These are phyloP conservation scores for Alternaria brassicicola DNA, from an alignment of 2,329 filamentous ascomycete species.

Conservation along the genomic window DNA sequence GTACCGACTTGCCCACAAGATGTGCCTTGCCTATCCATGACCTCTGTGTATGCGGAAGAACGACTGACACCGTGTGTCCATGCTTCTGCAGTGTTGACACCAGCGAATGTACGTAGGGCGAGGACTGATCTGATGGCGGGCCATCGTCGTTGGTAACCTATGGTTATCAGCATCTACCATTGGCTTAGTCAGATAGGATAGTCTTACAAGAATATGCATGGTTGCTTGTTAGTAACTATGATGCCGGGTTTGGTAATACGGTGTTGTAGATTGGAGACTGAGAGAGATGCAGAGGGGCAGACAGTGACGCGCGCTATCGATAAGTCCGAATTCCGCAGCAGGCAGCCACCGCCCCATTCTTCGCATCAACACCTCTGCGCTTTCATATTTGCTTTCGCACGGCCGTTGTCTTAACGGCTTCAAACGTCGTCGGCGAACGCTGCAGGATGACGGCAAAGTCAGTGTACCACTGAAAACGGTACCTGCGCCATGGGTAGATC, in stretches of 20 bases:
- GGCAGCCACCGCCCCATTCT: slow-evolving; percentile 16
- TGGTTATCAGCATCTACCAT: slow-evolving; percentile 8
- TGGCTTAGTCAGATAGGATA: neutral
- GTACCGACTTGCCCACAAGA: slow-evolving; percentile 80
- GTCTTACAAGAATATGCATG: slow-evolving; percentile 50
- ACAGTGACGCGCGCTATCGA: slow-evolving; percentile 35
- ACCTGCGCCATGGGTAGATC: slow-evolving; percentile 15
- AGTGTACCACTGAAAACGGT: neutral
- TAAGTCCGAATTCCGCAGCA: slow-evolving; percentile 25
- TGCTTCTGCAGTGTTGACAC: slow-evolving; percentile 59
- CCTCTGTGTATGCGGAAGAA: slow-evolving; percentile 87
- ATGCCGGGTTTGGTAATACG: slow-evolving; percentile 7
- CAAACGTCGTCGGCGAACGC: neutral
- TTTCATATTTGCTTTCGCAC: neutral
- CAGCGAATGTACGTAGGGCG: slow-evolving; percentile 56
- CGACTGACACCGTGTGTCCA: slow-evolving; percentile 88
- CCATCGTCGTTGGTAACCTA: slow-evolving; percentile 60
- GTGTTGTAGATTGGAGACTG: slow-evolving; percentile 10
- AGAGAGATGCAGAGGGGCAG: slow-evolving; percentile 24
- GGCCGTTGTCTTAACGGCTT: neutral
- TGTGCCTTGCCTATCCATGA: slow-evolving; percentile 99
- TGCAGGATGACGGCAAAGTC: neutral
- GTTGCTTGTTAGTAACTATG: slow-evolving; percentile 5
- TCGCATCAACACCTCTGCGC: neutral
- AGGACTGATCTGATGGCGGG: slow-evolving; percentile 57